Base-by-base conservation (phyloP, 805 yeast genomes). In the Cyberlindnera sargentensis region DNA sequence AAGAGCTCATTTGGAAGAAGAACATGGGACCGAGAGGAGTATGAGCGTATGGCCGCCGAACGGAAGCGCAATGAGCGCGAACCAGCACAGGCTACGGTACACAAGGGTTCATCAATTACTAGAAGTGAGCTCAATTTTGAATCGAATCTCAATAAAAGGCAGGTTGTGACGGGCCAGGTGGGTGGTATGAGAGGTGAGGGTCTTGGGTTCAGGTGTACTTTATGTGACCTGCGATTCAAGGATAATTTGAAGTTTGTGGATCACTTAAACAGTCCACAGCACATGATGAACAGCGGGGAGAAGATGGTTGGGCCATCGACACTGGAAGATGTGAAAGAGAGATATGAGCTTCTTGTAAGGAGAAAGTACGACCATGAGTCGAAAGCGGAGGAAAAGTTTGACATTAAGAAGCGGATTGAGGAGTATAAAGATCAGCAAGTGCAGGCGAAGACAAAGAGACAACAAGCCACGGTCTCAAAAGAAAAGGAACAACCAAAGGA, bases 161-260 rank as follows among this genome's bases (percentile, higher is more conserved):
- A 58, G 11, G 48, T 69, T 1, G 57, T 66, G 3, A 59, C 62
- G 1, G 52, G 61, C 1, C 49, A 60, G 24, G 53, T 58, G 6
- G 51, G 59, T 0, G 61, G 53, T 20, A 70, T 68, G 34, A 58
- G 58, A 47, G 78, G 88, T 42, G 72, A 72, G 43, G 77, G 84
- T 26, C 85, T 86, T 47, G 96, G 97, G 24, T 91, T 91, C 63
- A 75, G 75, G 53, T 93, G 99, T 63, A 84, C 82, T 8, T 61
- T 76, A 2, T 93, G 99, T 62, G 77, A 82, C 49, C 61, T 86
- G 45, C 82, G 91, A 2, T 91, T 78, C 64, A 80, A 88, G 56
- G 97, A 93, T 59, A 83, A 84, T 44, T 65, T 88, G 51, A 84
- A 88, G 48, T 79, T 80, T 58, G 71, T 87, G 4, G 95, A 90